Conservation (phyloP, 306 rosid genomes). For the Cicer cuneatum region DNA sequence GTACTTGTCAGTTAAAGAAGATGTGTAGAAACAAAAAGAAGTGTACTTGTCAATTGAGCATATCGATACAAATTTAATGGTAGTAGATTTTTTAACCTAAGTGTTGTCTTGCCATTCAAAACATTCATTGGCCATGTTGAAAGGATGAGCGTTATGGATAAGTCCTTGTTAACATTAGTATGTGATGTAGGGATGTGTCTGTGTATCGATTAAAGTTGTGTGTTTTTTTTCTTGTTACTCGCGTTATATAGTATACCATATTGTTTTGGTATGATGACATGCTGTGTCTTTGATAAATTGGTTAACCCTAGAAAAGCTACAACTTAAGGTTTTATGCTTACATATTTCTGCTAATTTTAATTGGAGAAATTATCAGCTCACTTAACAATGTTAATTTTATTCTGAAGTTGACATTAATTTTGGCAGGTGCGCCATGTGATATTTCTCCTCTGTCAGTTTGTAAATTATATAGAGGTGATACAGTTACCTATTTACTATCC, state of each 20-base stretch:
- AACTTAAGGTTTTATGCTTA: background rate
- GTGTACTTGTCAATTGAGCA: background rate
- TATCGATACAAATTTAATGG: background rate
- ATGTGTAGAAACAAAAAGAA: too few relatives aligned
- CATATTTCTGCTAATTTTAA: conserved; percentile 16
- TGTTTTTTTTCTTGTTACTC: background rate
- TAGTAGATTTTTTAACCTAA: background rate
- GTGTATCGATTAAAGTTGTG: too few relatives aligned
- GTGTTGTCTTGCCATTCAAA: background rate
- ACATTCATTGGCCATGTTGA: background rate
- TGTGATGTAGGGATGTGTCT: background rate
- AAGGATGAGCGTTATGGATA: background rate
- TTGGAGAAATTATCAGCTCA: conserved; percentile 29
- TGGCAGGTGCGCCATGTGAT: conserved; percentile 91
- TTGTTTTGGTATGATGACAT: background rate
- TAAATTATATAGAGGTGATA: conserved; percentile 78
- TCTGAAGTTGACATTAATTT: conserved; percentile 26
- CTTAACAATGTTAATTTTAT: conserved; percentile 6
- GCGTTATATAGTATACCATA: background rate
- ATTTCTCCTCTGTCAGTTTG: conserved; percentile 93
- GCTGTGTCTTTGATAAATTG: conserved; percentile 1
- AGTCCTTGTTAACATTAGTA: background rate
- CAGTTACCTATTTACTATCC: conserved; percentile 78
- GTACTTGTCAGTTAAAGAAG: too few relatives aligned
- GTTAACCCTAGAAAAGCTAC: background rate